Evolutionary conservation across 83 land plant species (phyloP).

Genomic region (Picea mariana): DNA sequence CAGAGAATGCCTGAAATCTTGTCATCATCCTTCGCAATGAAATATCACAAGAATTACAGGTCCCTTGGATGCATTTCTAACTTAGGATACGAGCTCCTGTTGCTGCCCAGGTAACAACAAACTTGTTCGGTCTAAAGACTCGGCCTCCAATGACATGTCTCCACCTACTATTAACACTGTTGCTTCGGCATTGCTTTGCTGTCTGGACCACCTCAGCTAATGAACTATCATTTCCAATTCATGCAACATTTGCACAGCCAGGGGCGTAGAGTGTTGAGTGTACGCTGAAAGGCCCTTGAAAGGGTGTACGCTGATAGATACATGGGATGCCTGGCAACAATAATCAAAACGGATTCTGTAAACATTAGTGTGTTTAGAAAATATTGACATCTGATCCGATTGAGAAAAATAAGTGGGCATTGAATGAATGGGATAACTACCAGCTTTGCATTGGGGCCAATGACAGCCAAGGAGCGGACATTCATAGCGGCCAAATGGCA

Average conservation of each 20-base stretch:
- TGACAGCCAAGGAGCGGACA: conserved; percentile 62
- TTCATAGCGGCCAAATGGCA: conserved; percentile 48
- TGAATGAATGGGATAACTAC: conserved; percentile 1
- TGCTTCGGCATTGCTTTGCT: conserved; percentile 23
- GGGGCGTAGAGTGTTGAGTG: conserved; percentile 36
- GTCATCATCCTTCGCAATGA: conserved; percentile 57
- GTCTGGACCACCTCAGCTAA: conserved; percentile 38
- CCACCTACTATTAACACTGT: conserved; percentile 43
- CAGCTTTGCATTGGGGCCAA: conserved; percentile 86
- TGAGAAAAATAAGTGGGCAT: no score
- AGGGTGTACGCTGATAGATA: conserved; percentile 88
- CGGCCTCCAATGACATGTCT: conserved; percentile 37
- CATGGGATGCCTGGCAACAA: conserved; percentile 53
- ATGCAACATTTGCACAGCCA: conserved; percentile 66
- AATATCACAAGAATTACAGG: conserved; percentile 80
- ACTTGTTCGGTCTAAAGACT: conserved; percentile 47
- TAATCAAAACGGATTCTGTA: neutral
- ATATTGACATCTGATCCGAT: neutral
- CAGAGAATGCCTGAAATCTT: conserved; percentile 65
- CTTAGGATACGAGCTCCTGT: conserved; percentile 45
- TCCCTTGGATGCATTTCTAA: conserved; percentile 58
- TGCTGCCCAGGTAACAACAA: conserved; percentile 38
- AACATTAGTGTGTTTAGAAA: neutral
- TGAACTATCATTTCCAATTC: conserved; percentile 15
- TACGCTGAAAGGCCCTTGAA: conserved; percentile 59